Percentiles rank a stretch among this genome's conserved stretches.
These are phyloP conservation scores for Agaricus subrufescens DNA, from an alignment of 768 basidiomycete species.

Conservation along the genomic window DNA sequence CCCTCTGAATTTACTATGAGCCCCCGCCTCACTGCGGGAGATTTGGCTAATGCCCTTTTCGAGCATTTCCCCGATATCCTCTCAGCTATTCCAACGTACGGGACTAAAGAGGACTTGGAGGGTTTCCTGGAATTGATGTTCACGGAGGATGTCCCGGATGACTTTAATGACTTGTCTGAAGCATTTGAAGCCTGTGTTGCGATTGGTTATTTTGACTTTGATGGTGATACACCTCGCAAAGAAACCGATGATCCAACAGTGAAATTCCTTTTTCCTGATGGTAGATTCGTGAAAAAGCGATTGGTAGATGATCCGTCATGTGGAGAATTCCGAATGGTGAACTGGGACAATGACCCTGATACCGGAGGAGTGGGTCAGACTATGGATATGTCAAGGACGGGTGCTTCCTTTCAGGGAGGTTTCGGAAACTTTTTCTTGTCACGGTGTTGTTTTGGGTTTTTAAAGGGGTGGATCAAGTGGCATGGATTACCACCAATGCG, in stretches of 20 bases:
- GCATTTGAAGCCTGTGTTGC: conserved; percentile 4
- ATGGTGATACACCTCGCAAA: conserved; percentile 1
- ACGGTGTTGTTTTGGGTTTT: neutral
- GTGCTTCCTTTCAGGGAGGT: neutral
- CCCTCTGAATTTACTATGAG: no score
- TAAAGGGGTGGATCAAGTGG: conserved; percentile 2
- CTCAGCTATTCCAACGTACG: no score
- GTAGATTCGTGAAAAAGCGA: neutral
- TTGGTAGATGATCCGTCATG: neutral
- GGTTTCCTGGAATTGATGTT: neutral
- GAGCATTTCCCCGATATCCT: no score
- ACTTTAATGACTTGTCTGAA: neutral
- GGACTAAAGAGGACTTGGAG: neutral
- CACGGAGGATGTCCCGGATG: neutral
- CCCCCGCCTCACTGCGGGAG: no score
- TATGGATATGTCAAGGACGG: neutral
- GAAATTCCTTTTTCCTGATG: neutral
- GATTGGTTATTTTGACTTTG: conserved; percentile 7
- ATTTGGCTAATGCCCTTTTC: no score
- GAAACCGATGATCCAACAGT: neutral
- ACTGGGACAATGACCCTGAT: neutral
- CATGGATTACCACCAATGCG: neutral
- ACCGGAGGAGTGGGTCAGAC: neutral
- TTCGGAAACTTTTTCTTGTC: conserved; percentile 6
- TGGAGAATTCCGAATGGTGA: neutral